Conservation (phyloP, 2,329 filamentous ascomycete species). For the Zopfia rhizophila region DNA sequence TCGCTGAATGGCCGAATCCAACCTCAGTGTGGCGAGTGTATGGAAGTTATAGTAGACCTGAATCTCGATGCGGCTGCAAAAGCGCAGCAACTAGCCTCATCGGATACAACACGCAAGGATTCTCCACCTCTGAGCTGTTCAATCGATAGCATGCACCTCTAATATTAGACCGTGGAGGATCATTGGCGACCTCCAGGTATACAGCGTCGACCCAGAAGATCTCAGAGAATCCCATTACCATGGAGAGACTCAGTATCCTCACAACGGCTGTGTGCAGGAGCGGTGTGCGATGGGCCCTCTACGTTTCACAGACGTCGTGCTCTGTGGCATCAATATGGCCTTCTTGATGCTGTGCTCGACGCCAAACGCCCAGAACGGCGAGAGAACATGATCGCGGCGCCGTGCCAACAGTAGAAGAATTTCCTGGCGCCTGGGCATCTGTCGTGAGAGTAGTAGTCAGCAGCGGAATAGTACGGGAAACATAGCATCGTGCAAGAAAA, state of each 20-base stretch:
- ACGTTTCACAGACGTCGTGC: slow-evolving; percentile 41
- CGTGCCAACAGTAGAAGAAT: slow-evolving; percentile 22
- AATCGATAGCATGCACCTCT: slow-evolving; percentile 35
- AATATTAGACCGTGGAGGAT: neutral
- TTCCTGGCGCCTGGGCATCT: slow-evolving; percentile 25
- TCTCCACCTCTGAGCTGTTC: slow-evolving; percentile 21
- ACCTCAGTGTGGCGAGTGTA: slow-evolving; percentile 1
- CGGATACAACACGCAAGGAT: too few relatives aligned
- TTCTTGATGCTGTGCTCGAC: slow-evolving; percentile 31
- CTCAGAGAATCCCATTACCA: slow-evolving; percentile 28
- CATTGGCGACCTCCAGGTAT: too few relatives aligned
- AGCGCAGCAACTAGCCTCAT: too few relatives aligned
- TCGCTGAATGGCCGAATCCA: too few relatives aligned
- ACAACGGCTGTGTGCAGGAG: slow-evolving; percentile 34
- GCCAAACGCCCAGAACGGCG: slow-evolving; percentile 8
- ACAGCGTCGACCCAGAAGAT: slow-evolving; percentile 4
- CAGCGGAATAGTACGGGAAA: slow-evolving; percentile 20
- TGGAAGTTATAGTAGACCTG: neutral
- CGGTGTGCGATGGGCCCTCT: slow-evolving; percentile 39
- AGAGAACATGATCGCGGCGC: neutral
- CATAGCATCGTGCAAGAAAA: slow-evolving; percentile 20
- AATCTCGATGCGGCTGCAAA: too few relatives aligned
- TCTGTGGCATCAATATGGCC: slow-evolving; percentile 43
- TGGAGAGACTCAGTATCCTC: slow-evolving; percentile 26
- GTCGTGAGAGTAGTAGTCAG: slow-evolving; percentile 35